Base-by-base conservation (phyloP, 2,329 filamentous ascomycete species). In the Metarhizium brunneum region DNA sequence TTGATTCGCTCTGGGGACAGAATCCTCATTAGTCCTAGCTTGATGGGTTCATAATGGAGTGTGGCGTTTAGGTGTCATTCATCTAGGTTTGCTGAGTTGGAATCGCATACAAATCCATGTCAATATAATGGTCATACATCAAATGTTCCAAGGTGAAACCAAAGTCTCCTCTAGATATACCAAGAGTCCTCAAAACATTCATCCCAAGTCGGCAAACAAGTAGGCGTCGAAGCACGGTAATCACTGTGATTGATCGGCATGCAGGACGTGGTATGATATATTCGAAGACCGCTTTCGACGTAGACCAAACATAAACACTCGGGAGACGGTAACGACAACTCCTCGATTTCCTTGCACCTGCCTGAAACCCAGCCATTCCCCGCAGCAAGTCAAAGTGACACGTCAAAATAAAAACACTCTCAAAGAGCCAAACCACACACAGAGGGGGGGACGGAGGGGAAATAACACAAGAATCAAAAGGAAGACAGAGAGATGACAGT, bases 1-100 rank as follows among this genome's bases (percentile, higher is more conserved):
- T 67, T 96, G 77, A 80, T 57, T 40, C 10, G 11, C 25, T 14
- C 16, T 5, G 4, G 13, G 6, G 14, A 3, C 16, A 6, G 18
- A 10, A 20, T 45, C 8, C 5, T 45, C n/a, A 20, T 20, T 29
- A 6, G 20, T 11, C 20, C 25, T 14, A 20, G 18, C 42, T 20
- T 20, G 42, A 20, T 45, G 42, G 18, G 45, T 4, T 14, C 6
- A 48, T 29, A 20, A 29, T 14, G 45, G 20, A 30, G 45, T 48
- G 45, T 29, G 45, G 45, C 45, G 45, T 48, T 48, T 20, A 13
- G 18, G 20, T 29, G 14, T 29, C 25, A 30, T 48, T 29, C n/a
- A 45, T 20, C 6, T 16, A 13, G 42, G n/a, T 20, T 20, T 20
- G 20, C 45, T 20, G 10, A 29, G 25, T 30, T 48, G 20, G 20